Evolutionary conservation across 2,329 filamentous ascomycete genomes (phyloP).

Genomic region (Colletotrichum sansevieriae): DNA sequence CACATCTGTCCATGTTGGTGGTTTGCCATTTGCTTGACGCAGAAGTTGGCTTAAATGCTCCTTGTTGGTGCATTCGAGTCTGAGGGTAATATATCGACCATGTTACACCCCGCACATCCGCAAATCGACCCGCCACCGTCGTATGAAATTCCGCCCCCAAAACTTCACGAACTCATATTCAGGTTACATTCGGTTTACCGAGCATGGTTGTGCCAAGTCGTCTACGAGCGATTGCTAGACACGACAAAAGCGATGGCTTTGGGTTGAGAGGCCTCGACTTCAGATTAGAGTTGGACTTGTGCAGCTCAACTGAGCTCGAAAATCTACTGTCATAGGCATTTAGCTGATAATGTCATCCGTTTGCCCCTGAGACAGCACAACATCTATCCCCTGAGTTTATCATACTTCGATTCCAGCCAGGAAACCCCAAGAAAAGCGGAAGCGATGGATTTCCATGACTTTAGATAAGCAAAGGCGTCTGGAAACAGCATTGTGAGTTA

Average conservation of each 20-base stretch:
- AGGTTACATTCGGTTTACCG: too few relatives aligned
- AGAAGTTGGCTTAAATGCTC: slow-evolving; percentile 8
- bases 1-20: not conserved
- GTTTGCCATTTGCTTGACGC: not conserved
- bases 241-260: not conserved
- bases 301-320: not conserved
- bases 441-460: not conserved
- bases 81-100: not conserved
- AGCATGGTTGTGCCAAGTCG: slow-evolving; percentile 10
- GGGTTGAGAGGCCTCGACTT: too few relatives aligned
- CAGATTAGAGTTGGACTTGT: too few relatives aligned
- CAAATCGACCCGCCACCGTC: not conserved
- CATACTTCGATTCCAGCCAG: too few relatives aligned
- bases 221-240: not conserved
- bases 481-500: not conserved
- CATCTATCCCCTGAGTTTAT: too few relatives aligned
- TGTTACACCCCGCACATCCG: slow-evolving; percentile 5
- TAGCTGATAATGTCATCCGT: not conserved
- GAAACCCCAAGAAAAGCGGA: too few relatives aligned
- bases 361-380: not conserved
- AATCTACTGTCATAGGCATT: not conserved
- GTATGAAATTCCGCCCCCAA: slow-evolving; percentile 14
- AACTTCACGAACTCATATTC: not conserved
- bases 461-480: too few relatives aligned
- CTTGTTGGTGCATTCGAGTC: not conserved